phyloP scores from a whole-genome alignment of 371 early-diverging fungal species.

The Massospora cicadina region DNA sequence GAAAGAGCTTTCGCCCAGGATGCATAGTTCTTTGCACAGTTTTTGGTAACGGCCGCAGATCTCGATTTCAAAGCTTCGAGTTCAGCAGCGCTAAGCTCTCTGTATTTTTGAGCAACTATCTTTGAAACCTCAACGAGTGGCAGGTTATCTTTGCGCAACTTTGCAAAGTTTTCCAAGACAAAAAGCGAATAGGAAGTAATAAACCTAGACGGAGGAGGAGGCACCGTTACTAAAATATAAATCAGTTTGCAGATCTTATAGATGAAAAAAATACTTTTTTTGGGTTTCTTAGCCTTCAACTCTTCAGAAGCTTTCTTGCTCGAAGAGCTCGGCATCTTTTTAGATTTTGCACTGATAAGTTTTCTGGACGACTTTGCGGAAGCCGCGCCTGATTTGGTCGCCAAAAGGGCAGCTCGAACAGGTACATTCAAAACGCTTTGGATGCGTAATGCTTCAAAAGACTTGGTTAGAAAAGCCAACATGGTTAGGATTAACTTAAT shows the following conservation, averaged over 20 bases:
- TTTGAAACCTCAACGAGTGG: neutral
- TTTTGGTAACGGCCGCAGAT: neutral
- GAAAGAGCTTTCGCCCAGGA: neutral
- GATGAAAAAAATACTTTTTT: neutral
- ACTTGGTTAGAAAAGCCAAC: neutral
- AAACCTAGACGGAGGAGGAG: neutral
- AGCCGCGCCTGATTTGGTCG: neutral
- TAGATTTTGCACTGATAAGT: neutral
- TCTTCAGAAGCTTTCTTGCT: neutral
- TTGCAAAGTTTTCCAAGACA: neutral
- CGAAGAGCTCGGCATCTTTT: neutral
- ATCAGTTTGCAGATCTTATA: neutral
- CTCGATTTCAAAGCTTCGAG: neutral
- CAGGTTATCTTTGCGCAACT: neutral
- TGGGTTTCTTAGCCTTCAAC: neutral
- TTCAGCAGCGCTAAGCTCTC: neutral
- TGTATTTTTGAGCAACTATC: neutral
- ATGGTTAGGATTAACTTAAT: neutral
- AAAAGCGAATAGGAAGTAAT: neutral
- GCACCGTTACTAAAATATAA: neutral
- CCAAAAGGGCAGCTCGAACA: neutral
- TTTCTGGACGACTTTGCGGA: neutral
- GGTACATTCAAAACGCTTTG: neutral
- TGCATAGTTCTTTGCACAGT: neutral
- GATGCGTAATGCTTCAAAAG: neutral